Evolutionary conservation across 306 rosid species (phyloP).

Genomic region (Vigna hirtella): DNA sequence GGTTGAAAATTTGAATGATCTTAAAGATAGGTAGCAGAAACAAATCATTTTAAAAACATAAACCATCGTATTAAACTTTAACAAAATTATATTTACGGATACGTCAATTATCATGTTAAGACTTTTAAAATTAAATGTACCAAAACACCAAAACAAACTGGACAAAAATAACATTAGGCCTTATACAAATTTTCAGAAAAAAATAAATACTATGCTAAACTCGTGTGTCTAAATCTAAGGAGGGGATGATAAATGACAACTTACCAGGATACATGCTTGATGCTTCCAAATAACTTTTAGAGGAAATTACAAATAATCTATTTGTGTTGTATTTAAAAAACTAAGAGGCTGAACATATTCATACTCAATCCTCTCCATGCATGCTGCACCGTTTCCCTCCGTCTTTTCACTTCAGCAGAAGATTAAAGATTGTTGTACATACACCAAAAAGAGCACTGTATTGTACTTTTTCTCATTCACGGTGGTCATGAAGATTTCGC

Average conservation of each 20-base stretch:
- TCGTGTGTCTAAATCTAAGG: neutral
- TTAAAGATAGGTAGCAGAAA: too few species aligned
- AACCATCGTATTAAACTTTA: too few species aligned
- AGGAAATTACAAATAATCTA: slow-evolving; percentile 10
- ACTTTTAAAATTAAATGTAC: too few species aligned
- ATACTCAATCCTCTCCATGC: neutral
- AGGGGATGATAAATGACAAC: neutral
- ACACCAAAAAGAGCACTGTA: neutral
- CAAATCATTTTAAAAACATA: too few species aligned
- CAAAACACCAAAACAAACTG: too few species aligned
- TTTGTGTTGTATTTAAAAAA: neutral
- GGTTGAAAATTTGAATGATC: too few species aligned
- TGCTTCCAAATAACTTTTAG: neutral
- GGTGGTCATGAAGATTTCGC: slow-evolving; percentile 38
- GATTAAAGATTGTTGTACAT: neutral
- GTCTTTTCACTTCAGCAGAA: neutral
- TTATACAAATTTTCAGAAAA: too few species aligned
- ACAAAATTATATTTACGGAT: too few species aligned
- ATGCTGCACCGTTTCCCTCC: neutral
- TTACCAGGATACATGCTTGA: neutral
- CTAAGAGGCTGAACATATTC: neutral
- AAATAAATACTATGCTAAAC: neutral
- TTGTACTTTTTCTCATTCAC: slow-evolving; percentile 47
- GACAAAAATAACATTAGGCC: too few species aligned
- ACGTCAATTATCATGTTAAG: too few species aligned